phyloP scores from a whole-genome alignment of 495 filamentous ascomycete species.

The Rhizodiscina lignyota region DNA sequence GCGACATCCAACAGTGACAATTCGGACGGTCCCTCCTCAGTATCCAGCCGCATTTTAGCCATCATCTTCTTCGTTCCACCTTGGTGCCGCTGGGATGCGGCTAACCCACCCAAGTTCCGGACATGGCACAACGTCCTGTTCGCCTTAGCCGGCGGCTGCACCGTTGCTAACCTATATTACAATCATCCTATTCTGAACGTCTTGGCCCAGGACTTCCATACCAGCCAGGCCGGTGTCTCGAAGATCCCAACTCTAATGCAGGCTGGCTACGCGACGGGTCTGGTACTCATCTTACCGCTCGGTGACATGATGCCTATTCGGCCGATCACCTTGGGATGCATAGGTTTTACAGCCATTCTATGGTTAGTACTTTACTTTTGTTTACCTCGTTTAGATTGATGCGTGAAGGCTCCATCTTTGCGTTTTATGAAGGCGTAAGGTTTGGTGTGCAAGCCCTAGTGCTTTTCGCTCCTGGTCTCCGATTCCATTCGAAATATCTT shows the following conservation, averaged over 20 bases:
- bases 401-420: too few relatives aligned
- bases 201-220: constrained; percentile 37
- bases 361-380: too few relatives aligned
- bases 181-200: constrained; percentile 4
- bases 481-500: too few relatives aligned
- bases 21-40: too few relatives aligned
- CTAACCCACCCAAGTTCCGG: constrained; percentile 1
- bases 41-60: too few relatives aligned
- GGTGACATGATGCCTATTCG: constrained; percentile 59
- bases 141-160: constrained; percentile 3
- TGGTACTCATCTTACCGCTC: constrained; percentile 62
- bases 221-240: constrained; percentile 29
- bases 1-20: too few relatives aligned
- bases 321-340: constrained; percentile 49
- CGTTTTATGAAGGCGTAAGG: constrained; percentile 1
- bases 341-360: constrained; percentile 46
- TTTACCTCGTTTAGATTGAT: too few relatives aligned
- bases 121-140: constrained; percentile 1
- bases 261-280: constrained; percentile 59
- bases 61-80: constrained; percentile 1
- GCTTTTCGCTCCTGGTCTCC: too few relatives aligned
- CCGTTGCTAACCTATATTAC: constrained; percentile 6
- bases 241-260: constrained; percentile 63
- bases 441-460: too few relatives aligned
- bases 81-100: constrained; percentile 2